These are phyloP conservation scores for Sordariomycetes sp. DNA, from an alignment of 2,329 filamentous ascomycete genomes.

Conservation along the genomic window DNA sequence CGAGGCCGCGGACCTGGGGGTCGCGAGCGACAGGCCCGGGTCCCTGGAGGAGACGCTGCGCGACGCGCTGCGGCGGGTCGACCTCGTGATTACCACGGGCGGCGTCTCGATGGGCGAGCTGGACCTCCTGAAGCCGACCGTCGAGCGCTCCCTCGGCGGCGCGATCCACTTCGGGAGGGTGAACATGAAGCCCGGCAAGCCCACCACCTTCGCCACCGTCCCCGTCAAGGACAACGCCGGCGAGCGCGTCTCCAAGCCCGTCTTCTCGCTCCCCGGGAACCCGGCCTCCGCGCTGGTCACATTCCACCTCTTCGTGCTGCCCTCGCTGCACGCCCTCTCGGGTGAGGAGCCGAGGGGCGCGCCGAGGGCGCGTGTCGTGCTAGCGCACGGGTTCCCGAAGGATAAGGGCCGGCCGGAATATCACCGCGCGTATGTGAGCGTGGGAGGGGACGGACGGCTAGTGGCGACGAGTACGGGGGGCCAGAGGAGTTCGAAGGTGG, in stretches of 20 bases:
- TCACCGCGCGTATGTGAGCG: constrained; percentile 69
- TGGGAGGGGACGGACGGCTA: constrained; percentile 55
- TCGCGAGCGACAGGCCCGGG: constrained; percentile 64
- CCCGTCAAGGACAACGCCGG: constrained; percentile 51
- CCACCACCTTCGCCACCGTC: constrained; percentile 90
- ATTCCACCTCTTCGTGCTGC: constrained; percentile 87
- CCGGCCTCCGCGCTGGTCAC: constrained; percentile 89
- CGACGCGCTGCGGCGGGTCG: constrained; percentile 59
- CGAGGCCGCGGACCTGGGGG: constrained; percentile 73
- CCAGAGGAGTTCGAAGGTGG: constrained; percentile 82
- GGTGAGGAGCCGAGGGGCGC: constrained; percentile 61
- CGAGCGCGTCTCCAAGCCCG: constrained; percentile 51
- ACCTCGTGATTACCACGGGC: constrained; percentile 83
- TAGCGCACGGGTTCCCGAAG: constrained; percentile 62
- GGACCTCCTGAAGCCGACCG: constrained; percentile 90
- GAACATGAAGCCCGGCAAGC: constrained; percentile 96
- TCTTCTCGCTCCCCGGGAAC: constrained; percentile 91
- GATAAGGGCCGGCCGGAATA: constrained; percentile 79
- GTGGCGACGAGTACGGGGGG: constrained; percentile 75
- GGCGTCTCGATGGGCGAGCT: constrained; percentile 98
- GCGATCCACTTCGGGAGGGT: constrained; percentile 95
- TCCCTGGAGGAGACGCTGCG: constrained; percentile 70
- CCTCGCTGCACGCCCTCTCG: constrained; percentile 66
- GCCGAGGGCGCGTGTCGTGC: constrained; percentile 57
- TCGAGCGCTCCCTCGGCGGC: constrained; percentile 80